These are phyloP conservation scores for Penicillium paxilli DNA, from an alignment of 495 filamentous ascomycete genomes.

Conservation along the genomic window DNA sequence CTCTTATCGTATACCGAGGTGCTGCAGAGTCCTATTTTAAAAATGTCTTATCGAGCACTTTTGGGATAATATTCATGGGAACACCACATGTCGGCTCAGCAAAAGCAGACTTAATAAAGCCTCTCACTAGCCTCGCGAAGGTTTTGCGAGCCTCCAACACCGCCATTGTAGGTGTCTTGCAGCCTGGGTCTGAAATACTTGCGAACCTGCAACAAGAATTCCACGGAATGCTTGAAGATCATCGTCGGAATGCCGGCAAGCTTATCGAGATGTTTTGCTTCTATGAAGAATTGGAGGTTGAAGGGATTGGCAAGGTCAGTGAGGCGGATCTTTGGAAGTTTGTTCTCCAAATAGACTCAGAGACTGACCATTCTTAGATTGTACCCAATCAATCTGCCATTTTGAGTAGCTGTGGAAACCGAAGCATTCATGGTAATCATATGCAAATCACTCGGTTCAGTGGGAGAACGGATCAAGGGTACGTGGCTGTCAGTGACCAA, in stretches of 20 bases:
- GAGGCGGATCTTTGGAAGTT: background rate
- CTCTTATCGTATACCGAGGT: background rate
- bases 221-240: slow-evolving; percentile 3
- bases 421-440: slow-evolving; percentile 2
- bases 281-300: slow-evolving; percentile 5
- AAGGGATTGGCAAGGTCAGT: slow-evolving; percentile 2
- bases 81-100: slow-evolving; percentile 4
- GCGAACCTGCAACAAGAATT: slow-evolving; percentile 7
- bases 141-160: background rate
- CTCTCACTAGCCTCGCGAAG: background rate
- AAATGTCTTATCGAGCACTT: background rate
- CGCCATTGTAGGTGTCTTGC: background rate
- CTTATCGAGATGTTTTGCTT: slow-evolving; percentile 5
- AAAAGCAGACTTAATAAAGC: background rate
- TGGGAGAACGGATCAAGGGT: background rate
- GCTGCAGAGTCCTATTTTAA: background rate
- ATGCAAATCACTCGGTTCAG: slow-evolving; percentile 5
- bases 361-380: background rate
- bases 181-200: slow-evolving; percentile 5
- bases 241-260: background rate
- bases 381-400: slow-evolving; percentile 3
- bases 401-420: background rate
- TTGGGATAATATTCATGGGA: slow-evolving; percentile 1
- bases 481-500: background rate
- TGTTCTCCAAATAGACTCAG: background rate